Evolutionary conservation across 225 moss, liverwort and hornwort species (phyloP).

Genomic region (Straminergon stramineum): DNA sequence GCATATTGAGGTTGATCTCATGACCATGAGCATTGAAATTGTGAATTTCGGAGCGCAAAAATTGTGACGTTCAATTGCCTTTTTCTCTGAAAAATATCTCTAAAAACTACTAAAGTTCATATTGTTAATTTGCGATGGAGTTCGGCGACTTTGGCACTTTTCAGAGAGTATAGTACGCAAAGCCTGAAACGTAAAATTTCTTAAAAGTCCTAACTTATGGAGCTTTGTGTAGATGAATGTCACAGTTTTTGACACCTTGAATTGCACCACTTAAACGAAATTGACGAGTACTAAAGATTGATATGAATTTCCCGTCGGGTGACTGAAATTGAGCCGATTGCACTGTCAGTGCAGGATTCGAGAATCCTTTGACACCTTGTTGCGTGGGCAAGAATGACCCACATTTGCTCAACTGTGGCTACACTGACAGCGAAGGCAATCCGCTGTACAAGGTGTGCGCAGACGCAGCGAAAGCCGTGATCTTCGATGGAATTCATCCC

Average conservation of each 20-base stretch:
- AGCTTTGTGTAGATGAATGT: background rate
- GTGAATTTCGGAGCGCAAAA: background rate
- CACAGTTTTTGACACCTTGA: too few species aligned
- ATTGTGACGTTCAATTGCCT: background rate
- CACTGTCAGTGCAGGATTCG: conserved; percentile 17
- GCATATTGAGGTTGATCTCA: background rate
- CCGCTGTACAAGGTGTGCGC: conserved; percentile 18
- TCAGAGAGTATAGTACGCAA: background rate
- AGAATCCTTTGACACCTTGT: conserved; percentile 17
- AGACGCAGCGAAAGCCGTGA: conserved; percentile 1
- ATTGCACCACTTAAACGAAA: background rate
- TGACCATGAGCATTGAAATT: too few species aligned
- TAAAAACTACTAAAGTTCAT: background rate
- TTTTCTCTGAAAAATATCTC: background rate
- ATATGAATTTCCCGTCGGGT: background rate
- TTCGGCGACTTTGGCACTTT: background rate
- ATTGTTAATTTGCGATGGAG: background rate
- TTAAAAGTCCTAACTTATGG: background rate
- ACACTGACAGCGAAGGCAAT: background rate
- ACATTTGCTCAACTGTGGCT: background rate
- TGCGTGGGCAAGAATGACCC: conserved; percentile 12
- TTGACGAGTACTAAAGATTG: too few species aligned
- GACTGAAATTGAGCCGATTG: background rate
- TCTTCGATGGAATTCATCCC: conserved; percentile 41
- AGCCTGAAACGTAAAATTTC: background rate